Evolutionary conservation across 148 eudicot species (phyloP), one percentile per base, ranked within the genome.

Genomic region (Mesembryanthemum crystallinum): DNA sequence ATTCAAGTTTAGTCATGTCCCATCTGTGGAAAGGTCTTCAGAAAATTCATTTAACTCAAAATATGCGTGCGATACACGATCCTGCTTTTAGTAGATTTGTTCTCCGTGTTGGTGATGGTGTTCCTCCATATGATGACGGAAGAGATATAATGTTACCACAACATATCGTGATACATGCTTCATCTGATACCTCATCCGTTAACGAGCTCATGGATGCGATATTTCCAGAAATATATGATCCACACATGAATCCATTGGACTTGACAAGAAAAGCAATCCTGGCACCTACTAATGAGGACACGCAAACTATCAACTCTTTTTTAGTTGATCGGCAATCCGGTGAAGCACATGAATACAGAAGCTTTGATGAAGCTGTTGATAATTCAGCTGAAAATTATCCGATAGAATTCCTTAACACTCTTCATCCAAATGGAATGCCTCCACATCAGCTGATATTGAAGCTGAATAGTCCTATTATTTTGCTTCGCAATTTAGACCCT

Each of bases 61-160:
- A 68, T 25, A 68, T 43, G 57, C 21, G 72, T 2, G 72, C 57
- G 2, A 24, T 68, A 3, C 72, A 68, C 45, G 72, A 68, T 47
- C 72, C 72, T 43, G 0, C 52, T 0, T 68, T 68, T 12, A 43
- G 57, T 42, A 33, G 45, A 2, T 68, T 45, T 15, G 13, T 68
- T 5, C 55, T 68, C 5, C 13, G 32, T 5, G 54, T 67, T 13
- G 71, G 71, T 7, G 32, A 67, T 10, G 71, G 49, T 7, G 10
- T 17, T 21, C 55, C 32, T 12, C 72, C 55, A 6, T 68, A 43
- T 3, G 20, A 23, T 21, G 39, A 68, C 14, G 32, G 52, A 10
- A n/a, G 20, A 43, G 20, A 68, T 1, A 25, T 68, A 13, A 4
- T 15, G 1, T 24, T 24, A 15, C 52, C 17, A 2, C 7, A 5